Evolutionary conservation across 1,139 yeast species (phyloP).

Genomic region (Pichia inconspicua): DNA sequence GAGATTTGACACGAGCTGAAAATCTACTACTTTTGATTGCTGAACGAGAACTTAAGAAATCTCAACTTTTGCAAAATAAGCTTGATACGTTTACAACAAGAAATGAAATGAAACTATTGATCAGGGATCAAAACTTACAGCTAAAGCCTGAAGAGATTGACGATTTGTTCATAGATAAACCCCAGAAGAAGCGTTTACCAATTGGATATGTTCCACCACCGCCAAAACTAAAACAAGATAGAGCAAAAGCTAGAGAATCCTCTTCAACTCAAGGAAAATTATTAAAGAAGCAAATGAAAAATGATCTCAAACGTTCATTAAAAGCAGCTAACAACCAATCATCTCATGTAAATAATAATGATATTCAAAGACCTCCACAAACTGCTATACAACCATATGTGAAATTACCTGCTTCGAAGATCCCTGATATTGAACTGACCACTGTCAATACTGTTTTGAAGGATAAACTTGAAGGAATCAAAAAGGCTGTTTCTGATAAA

Average conservation of each 20-base stretch:
- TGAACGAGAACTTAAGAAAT: slow-evolving; percentile 61
- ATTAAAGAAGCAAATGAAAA: background rate
- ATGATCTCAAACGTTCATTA: background rate
- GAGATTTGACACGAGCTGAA: slow-evolving; percentile 72
- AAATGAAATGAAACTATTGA: slow-evolving; percentile 60
- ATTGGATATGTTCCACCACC: slow-evolving; percentile 17
- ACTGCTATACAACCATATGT: slow-evolving; percentile 65
- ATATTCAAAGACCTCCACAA: slow-evolving; percentile 12
- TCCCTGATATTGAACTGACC: slow-evolving; percentile 85
- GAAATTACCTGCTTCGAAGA: slow-evolving; percentile 79
- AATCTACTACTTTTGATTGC: slow-evolving; percentile 64
- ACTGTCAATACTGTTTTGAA: slow-evolving; percentile 70
- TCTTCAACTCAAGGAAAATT: background rate
- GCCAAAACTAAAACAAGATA: slow-evolving; percentile 5
- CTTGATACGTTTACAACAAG: slow-evolving; percentile 62
- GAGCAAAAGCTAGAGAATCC: background rate
- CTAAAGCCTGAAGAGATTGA: slow-evolving; percentile 73
- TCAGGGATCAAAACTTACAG: slow-evolving; percentile 56
- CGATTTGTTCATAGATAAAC: slow-evolving; percentile 71
- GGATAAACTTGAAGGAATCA: slow-evolving; percentile 73
- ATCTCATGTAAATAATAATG: background rate
- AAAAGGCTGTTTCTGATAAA: slow-evolving; percentile 75
- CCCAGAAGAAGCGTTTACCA: slow-evolving; percentile 49
- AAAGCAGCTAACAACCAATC: background rate
- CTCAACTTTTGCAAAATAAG: slow-evolving; percentile 52